Evolutionary conservation across 2,329 filamentous ascomycete genomes (phyloP).

Genomic region (Alternaria ethzedia): DNA sequence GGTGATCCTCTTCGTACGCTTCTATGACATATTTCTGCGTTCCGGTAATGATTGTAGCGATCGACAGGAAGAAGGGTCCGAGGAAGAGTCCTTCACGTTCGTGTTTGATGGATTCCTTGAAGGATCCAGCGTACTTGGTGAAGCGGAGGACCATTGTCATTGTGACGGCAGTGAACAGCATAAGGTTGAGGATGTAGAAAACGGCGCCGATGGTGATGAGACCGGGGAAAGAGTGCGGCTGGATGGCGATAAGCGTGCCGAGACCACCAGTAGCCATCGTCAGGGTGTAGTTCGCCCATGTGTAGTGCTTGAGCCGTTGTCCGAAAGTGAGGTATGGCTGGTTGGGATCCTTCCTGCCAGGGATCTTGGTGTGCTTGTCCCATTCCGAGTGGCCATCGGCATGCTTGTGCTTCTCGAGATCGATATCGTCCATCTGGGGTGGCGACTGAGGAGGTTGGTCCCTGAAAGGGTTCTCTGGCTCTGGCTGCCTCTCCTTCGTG

Average conservation of each 20-base stretch:
- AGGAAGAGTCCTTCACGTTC: slow-evolving; percentile 61
- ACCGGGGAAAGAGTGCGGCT: slow-evolving; percentile 56
- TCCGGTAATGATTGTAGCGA: slow-evolving; percentile 52
- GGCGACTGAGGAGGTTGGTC: slow-evolving; percentile 19
- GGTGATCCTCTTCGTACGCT: slow-evolving; percentile 43
- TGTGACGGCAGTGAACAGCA: slow-evolving; percentile 51
- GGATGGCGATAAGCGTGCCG: slow-evolving; percentile 51
- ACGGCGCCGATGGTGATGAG: slow-evolving; percentile 59
- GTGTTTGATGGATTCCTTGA: slow-evolving; percentile 56
- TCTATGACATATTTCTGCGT: slow-evolving; percentile 49
- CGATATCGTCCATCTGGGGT: slow-evolving; percentile 26
- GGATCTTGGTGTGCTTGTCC: slow-evolving; percentile 35
- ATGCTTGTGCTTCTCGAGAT: slow-evolving; percentile 40
- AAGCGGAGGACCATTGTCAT: slow-evolving; percentile 53
- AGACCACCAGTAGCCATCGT: slow-evolving; percentile 59
- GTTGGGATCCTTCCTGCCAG: slow-evolving; percentile 42
- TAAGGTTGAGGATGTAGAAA: slow-evolving; percentile 59
- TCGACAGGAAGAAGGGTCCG: slow-evolving; percentile 51
- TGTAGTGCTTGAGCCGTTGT: slow-evolving; percentile 49
- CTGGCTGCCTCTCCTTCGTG: slow-evolving; percentile 28
- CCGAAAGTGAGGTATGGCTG: slow-evolving; percentile 39
- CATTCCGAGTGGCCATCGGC: slow-evolving; percentile 23
- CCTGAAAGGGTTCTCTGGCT: slow-evolving; percentile 25
- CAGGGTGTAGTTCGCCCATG: slow-evolving; percentile 57
- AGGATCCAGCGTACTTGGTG: slow-evolving; percentile 51